Base-by-base conservation (phyloP, 2,329 filamentous ascomycete genomes). In the Didymella glomerata region DNA sequence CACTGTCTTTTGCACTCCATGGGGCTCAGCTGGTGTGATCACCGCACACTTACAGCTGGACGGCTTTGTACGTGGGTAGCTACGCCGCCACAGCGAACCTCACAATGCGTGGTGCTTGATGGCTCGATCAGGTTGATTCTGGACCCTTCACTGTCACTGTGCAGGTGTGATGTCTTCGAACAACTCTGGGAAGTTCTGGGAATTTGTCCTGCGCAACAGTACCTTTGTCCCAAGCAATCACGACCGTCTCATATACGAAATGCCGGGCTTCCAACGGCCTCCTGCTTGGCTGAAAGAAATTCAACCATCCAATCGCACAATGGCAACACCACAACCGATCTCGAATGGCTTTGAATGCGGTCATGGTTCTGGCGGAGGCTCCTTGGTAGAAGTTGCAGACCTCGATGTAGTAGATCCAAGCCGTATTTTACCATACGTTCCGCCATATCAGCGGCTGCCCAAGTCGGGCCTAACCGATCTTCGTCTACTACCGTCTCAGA, bases 151-250 rank as follows among this genome's bases (percentile, higher is more conserved):
- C 32, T 34, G 24, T 41, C 45, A 54, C 32, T 34, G 30, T 46
- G 45, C 45, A 24, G 9, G 16, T 41, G 40, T 10, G 34, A 0
- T 20, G 22, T 30, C 13, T 5, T 34, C 5, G 24, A 34, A 30
- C 28, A 25, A 18, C 16, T 10, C 20, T 14, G 9, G 9, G 34
- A n/a, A 24, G 2, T 34, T 47, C 40, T 36, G n/a, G 30, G 11
- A 14, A 24, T 1, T 51, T 30, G 25, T 40, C 34, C 3, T 28
- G 22, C 16, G 22, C 42, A 27, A 59, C 32, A 42, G 41, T 22
- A 47, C 10, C 56, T 50, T 54, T 54, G 50, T 54, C 27, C 11
- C 16, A 32, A 42, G 50, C 50, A 54, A 54, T 25, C 46, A 22
- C 34, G 11, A 7, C n/a, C 9, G 7, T 22, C 27, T 45, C 22